phyloP scores from a whole-genome alignment of 2,329 filamentous ascomycete species.

The Trichocomaceae sp. region DNA sequence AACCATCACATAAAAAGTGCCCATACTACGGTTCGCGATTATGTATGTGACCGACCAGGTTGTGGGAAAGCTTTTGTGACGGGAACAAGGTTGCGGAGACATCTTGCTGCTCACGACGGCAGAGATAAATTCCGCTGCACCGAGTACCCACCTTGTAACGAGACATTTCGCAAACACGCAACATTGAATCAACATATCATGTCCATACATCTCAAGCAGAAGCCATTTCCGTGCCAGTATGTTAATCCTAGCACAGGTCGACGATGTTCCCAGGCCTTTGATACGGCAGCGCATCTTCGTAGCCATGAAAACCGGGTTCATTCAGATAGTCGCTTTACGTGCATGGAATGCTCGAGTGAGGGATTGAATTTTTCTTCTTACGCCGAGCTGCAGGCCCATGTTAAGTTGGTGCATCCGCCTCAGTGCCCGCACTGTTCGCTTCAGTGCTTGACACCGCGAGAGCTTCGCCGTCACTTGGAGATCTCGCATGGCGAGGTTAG shows the following conservation, averaged over 20 bases:
- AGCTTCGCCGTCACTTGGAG: conserved; percentile 71
- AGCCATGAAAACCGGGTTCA: conserved; percentile 67
- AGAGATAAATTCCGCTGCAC: conserved; percentile 69
- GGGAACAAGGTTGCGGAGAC: conserved; percentile 67
- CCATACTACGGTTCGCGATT: conserved; percentile 64
- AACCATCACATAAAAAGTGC: conserved; percentile 77
- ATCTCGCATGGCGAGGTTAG: conserved; percentile 60
- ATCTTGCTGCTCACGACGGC: conserved; percentile 70
- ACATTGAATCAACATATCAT: conserved; percentile 78
- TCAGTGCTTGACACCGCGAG: conserved; percentile 58
- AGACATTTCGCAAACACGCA: conserved; percentile 80
- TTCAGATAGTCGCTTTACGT: conserved; percentile 64
- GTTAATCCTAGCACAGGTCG: conserved; percentile 47
- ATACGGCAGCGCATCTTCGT: conserved; percentile 63
- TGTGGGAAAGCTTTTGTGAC: conserved; percentile 80
- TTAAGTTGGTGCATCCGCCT: conserved; percentile 63
- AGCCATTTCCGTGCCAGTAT: conserved; percentile 64
- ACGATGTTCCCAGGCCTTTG: conserved; percentile 63
- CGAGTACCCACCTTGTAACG: conserved; percentile 61
- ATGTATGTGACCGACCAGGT: conserved; percentile 62
- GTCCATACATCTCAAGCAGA: conserved; percentile 64
- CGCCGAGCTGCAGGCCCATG: conserved; percentile 64
- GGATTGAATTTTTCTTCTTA: conserved; percentile 60
- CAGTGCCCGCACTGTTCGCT: conserved; percentile 68
- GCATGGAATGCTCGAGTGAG: conserved; percentile 59